Base-by-base conservation (phyloP, 257 asterid species). In the Plectranthus barbatus region DNA sequence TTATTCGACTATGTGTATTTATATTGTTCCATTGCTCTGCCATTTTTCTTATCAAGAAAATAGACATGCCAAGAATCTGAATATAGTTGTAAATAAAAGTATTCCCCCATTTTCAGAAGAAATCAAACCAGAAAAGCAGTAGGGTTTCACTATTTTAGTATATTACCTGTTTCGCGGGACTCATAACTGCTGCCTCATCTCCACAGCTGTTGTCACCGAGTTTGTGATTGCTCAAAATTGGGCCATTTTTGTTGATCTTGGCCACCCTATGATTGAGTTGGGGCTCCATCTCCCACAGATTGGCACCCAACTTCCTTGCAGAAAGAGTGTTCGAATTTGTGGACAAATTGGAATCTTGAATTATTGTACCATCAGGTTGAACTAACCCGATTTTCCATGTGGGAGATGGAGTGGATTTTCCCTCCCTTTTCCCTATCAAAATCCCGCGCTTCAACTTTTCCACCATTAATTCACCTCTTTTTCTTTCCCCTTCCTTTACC, bases 301-400 rank as follows among this genome's bases (percentile, higher is more conserved):
- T 82, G 13, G 95, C 90, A 62, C 84, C 90, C 72, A 91, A 80
- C 66, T 88, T 83, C 42, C 96, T 83, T 4, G 95, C 96, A 40
- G 98, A 84, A 24, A 84, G 78, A 50, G 72, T 52, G 49, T 64
- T 36, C 26, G 75, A 65, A 26, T 69, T 76, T 29, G 83, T 36
- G 65, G 83, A 45, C 26, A 78, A 69, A 34, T 72, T 74, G 60
- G 70, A 66, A 68, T 82, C 83, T 63, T 81, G 84, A 73, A 80
- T 71, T 19, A 80, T 67, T 60, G 86, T 79, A 11, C 85, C 86
- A 67, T 87, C 92, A 31, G 65, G 56, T 66, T 79, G 84, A 65
- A 77, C 44, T 68, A 79, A 37, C 46, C 88, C 94, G 61, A 79
- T 77, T 76, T 77, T 85, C 98, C 98, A 88, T 39, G 81, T 69